Evolutionary conservation across 768 basidiomycete species (phyloP).

Genomic region (Paxillus ammoniavirescens): DNA sequence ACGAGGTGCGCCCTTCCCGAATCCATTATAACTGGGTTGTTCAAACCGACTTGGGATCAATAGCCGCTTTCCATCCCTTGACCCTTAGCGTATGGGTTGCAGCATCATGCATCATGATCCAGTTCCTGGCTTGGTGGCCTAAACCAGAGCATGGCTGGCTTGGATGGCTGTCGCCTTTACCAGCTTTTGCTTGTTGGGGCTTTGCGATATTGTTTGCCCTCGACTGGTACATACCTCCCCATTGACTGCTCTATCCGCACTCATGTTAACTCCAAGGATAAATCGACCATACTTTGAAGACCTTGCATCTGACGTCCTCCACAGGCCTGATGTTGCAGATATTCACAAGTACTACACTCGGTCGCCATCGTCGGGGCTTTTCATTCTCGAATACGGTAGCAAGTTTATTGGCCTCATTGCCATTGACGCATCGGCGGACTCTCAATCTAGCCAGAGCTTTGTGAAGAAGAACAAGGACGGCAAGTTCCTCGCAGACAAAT

Average conservation of each 20-base stretch:
- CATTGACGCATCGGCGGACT: slow-evolving; percentile 57
- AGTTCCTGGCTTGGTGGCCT: slow-evolving; percentile 71
- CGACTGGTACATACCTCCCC: slow-evolving; percentile 56
- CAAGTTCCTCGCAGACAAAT: slow-evolving; percentile 7
- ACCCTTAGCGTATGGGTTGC: slow-evolving; percentile 60
- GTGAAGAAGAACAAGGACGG: slow-evolving; percentile 22
- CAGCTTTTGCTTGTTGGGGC: slow-evolving; percentile 61
- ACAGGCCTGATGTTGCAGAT: slow-evolving; percentile 52
- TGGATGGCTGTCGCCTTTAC: slow-evolving; percentile 59
- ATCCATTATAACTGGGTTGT: not conserved
- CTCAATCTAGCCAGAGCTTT: slow-evolving; percentile 29
- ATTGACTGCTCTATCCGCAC: not conserved
- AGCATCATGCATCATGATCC: slow-evolving; percentile 55
- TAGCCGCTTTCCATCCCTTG: slow-evolving; percentile 60
- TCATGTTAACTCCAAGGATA: slow-evolving; percentile 44
- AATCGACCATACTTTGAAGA: slow-evolving; percentile 71
- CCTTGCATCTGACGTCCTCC: slow-evolving; percentile 48
- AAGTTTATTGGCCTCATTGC: slow-evolving; percentile 68
- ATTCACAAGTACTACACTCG: slow-evolving; percentile 55
- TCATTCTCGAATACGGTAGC: slow-evolving; percentile 59
- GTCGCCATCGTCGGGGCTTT: slow-evolving; percentile 65
- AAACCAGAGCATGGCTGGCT: slow-evolving; percentile 39
- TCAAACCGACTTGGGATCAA: slow-evolving; percentile 1
- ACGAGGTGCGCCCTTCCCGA: slow-evolving; percentile 37
- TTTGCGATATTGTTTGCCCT: slow-evolving; percentile 63